Evolutionary conservation across 1,284 basidiomycete genomes (phyloP), one percentile per base, ranked within the genome.

Genomic region (Grifola frondosa): DNA sequence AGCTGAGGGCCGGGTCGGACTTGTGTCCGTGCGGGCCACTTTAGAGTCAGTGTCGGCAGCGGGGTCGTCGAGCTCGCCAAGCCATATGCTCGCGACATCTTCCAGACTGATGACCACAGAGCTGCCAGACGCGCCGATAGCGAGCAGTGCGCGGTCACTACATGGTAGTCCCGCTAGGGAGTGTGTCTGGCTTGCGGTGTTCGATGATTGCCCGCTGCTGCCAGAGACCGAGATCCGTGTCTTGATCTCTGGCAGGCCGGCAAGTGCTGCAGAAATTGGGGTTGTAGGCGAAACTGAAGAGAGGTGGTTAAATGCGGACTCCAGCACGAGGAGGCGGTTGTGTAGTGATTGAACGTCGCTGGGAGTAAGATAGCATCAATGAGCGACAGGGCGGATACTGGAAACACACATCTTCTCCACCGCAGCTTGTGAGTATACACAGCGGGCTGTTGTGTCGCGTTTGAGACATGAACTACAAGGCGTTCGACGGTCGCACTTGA

Each of bases 331-430:
- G 21, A 89, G 73, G 8, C 86, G 78, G 59, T 88, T 89, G 58
- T 89, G 85, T 25, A 90, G 72, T 2, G 85, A 86, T 59, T 89
- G 87, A 2, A 90, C 71, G 62, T 89, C 87, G 40, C 82, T 85
- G 43, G 8, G 30, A 28, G 16, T 20, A 21, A 28, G 34, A 30
- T 17, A 36, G 37, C 42, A 46, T 39, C 12, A n/a, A 3, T 23
- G 38, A 17, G 17, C 6, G 13, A 13, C 6, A 30, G 11, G 25
- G 21, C 38, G 52, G 32, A 25, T 41, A 40, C 43, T 39, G 37
- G 22, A 47, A 15, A 72, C 81, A 44, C 51, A 85, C 80, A 90
- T 81, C 75, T 90, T 90, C 67, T 90, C 87, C 13, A 84, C 79
- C 0, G 88, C 87, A 5, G 84, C 88, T 28, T 84, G 78, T 0